Evolutionary conservation across 495 filamentous ascomycete species (phyloP).

Genomic region (Daldinia childiae): DNA sequence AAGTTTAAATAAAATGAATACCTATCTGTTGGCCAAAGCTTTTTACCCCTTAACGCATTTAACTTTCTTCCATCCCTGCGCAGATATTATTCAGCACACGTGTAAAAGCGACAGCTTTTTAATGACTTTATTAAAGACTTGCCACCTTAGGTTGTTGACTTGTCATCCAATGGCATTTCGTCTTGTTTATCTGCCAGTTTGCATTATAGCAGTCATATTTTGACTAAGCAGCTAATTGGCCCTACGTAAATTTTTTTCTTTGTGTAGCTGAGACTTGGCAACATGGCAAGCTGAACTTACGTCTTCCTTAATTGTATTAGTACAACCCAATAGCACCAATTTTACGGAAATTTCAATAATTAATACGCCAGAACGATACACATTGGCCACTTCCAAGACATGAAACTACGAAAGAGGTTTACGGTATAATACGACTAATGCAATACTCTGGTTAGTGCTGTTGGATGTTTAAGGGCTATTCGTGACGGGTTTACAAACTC

Average conservation of each 20-base stretch:
- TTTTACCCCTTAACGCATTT: background rate
- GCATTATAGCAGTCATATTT: background rate
- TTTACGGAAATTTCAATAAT: background rate
- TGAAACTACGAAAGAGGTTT: background rate
- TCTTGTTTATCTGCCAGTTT: background rate
- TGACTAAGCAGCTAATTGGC: background rate
- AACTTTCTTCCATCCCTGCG: background rate
- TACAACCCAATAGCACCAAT: background rate
- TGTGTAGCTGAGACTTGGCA: slow-evolving; percentile 25
- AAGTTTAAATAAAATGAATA: background rate
- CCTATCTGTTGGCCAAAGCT: background rate
- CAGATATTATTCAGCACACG: background rate
- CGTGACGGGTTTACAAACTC: background rate
- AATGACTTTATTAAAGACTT: background rate
- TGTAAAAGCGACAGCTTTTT: background rate
- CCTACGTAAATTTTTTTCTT: background rate
- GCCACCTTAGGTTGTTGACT: background rate
- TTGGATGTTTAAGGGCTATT: background rate
- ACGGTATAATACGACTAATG: too few relatives aligned
- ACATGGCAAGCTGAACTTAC: slow-evolving; percentile 4
- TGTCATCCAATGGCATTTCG: background rate
- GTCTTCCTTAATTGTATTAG: background rate
- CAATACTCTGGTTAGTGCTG: background rate
- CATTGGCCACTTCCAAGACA: background rate
- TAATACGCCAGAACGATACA: background rate